Evolutionary conservation across 2,329 filamentous ascomycete species (phyloP), one percentile per base, ranked within the genome.

Genomic region (Arthrobotrys sinensis): DNA sequence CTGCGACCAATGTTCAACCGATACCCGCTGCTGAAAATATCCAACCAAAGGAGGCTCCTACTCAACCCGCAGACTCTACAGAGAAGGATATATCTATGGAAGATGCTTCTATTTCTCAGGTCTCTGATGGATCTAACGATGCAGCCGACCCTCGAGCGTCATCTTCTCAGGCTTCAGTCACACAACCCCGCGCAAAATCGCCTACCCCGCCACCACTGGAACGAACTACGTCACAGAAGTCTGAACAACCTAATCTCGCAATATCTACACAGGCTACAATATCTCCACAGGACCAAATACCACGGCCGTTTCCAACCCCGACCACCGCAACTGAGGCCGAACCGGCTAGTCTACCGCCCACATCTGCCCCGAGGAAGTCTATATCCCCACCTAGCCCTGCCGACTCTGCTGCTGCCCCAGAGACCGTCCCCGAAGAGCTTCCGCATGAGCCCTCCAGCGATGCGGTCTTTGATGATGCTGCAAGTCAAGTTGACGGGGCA

Each of bases 241-340:
- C 75, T 4, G 75, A 78, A 52, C 67, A 45, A 63, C 75, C 75
- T 34, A 78, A 55, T 40, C 75, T 78, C 40, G 75, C 75, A 6
- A 78, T 78, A 67, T 78, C 53, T 7, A 78, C 75, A n/a, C 60
- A 64, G 57, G 40, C 75, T 55, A 64, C 24, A 38, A 43, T 46
- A 40, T 72, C 67, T 4, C 62, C 75, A 0, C 38, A 72, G 19
- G 67, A 72, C 34, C 75, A 78, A 12, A 64, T 72, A 36, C 34
- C 40, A n/a, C 68, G 67, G 24, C 75, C 75, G 11, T 78, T 78
- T 21, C 75, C 75, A n/a, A 78, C 75, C 24, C 75, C 75, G 3
- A 78, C 75, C 3, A 78, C 75, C 8, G 75, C 75, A 3, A 78
- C 75, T 21, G 75, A 78, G 52, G 16, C 46, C 5, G 75, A 78